phyloP scores from a whole-genome alignment of 116 monocot species.

The Thalassia testudinum region DNA sequence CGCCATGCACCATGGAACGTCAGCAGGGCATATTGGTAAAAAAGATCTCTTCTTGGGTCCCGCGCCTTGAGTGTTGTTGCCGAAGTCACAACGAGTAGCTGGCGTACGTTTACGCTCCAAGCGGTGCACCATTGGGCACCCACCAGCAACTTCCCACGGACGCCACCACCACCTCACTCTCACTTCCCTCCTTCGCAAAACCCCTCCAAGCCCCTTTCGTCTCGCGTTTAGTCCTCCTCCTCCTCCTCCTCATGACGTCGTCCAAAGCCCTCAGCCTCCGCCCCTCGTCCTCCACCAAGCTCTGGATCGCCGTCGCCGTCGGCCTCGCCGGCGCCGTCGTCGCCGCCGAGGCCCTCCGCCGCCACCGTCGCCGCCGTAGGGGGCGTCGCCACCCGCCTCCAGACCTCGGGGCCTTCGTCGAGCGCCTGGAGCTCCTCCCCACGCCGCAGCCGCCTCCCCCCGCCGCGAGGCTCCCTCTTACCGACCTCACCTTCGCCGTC shows the following conservation, averaged over 20 bases:
- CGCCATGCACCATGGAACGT: too few species aligned
- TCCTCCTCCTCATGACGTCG: constrained; percentile 15
- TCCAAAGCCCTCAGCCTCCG: constrained; percentile 9
- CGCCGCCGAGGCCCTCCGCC: constrained; percentile 37
- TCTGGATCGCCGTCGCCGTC: constrained; percentile 66
- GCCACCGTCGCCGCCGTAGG: constrained; percentile 2
- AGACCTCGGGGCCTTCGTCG: constrained; percentile 77
- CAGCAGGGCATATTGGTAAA: too few species aligned
- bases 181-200: too few species aligned
- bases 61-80: too few species aligned
- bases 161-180: too few species aligned
- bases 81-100: too few species aligned
- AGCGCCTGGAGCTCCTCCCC: constrained; percentile 61
- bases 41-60: too few species aligned
- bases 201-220: too few species aligned
- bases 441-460: constrained; percentile 79
- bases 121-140: too few species aligned
- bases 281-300: constrained; percentile 22
- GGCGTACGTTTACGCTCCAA: too few species aligned
- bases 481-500: constrained; percentile 75
- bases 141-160: too few species aligned
- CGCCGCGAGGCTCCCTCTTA: constrained; percentile 56
- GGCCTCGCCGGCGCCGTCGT: constrained; percentile 50
- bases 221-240: neutral
- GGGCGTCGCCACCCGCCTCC: neutral